Evolutionary conservation across 805 yeast genomes (phyloP).

Genomic region (Candida glaebosa): DNA sequence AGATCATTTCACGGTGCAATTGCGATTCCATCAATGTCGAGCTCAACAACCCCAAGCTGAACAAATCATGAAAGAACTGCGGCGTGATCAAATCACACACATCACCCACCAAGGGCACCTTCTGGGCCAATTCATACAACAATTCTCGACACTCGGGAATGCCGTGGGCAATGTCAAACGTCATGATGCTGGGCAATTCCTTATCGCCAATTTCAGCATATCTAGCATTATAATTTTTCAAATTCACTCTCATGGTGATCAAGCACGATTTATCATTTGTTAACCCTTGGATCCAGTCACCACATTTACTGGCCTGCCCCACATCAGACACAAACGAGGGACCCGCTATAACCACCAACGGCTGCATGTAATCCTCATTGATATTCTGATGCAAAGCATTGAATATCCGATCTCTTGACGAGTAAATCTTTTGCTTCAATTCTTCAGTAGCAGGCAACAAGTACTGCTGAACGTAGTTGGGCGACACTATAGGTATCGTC

Average conservation of each 20-base stretch:
- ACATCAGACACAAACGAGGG: slow-evolving; percentile 30
- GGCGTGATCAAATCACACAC: slow-evolving; percentile 48
- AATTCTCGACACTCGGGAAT: slow-evolving; percentile 39
- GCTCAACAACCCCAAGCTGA: slow-evolving; percentile 41
- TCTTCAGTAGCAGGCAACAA: slow-evolving; percentile 31
- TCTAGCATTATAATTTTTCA: slow-evolving; percentile 22
- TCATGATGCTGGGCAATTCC: slow-evolving; percentile 13
- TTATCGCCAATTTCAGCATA: slow-evolving; percentile 6
- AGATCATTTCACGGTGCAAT: slow-evolving; percentile 47
- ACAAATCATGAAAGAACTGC: slow-evolving; percentile 47
- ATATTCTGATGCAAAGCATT: slow-evolving; percentile 11
- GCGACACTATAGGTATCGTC: slow-evolving; percentile 37
- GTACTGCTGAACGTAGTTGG: slow-evolving; percentile 41
- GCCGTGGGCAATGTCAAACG: slow-evolving; percentile 35
- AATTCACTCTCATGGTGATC: slow-evolving; percentile 36
- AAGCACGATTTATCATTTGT: slow-evolving; percentile 16
- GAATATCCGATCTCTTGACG: slow-evolving; percentile 24
- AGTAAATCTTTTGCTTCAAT: slow-evolving; percentile 25
- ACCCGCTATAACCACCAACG: slow-evolving; percentile 38
- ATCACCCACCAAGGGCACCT: slow-evolving; percentile 45
- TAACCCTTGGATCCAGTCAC: slow-evolving; percentile 35
- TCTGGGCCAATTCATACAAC: slow-evolving; percentile 36
- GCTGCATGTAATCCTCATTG: slow-evolving; percentile 5
- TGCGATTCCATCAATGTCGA: slow-evolving; percentile 46
- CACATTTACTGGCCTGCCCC: slow-evolving; percentile 35